Conservation (phyloP, 129 eudicot species). For the Flaveria sonorensis region DNA sequence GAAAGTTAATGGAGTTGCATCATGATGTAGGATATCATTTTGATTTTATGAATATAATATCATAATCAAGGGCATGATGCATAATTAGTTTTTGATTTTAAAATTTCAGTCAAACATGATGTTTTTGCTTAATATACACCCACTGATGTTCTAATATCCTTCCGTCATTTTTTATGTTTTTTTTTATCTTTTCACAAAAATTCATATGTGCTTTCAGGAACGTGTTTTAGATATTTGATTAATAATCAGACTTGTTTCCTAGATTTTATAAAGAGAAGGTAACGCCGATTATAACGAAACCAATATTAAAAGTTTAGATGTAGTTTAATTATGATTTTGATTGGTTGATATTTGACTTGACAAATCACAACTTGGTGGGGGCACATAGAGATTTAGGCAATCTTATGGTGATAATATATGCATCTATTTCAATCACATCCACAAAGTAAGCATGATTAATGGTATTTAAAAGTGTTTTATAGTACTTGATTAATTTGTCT, state of each 20-base stretch:
- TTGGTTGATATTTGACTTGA: slow-evolving; percentile 58
- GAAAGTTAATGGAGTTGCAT: slow-evolving; percentile 68
- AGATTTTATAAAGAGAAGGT: not conserved
- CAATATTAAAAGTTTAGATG: slow-evolving; percentile 3
- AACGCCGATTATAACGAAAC: not conserved
- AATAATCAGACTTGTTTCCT: not conserved
- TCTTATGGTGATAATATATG: slow-evolving; percentile 68
- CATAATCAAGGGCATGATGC: slow-evolving; percentile 42
- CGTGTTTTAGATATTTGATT: not conserved
- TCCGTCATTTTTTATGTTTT: not conserved
- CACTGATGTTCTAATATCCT: not conserved
- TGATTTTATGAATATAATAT: slow-evolving; percentile 40
- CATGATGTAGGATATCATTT: slow-evolving; percentile 51
- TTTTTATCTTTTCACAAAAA: not conserved
- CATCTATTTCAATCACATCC: slow-evolving; percentile 72
- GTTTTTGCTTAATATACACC: slow-evolving; percentile 10
- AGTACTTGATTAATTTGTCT: slow-evolving; percentile 37
- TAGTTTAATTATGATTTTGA: slow-evolving; percentile 35
- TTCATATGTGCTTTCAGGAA: too few species aligned
- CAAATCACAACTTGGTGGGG: slow-evolving; percentile 70
- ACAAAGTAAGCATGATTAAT: slow-evolving; percentile 67
- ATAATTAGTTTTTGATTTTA: slow-evolving; percentile 18
- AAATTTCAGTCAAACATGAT: slow-evolving; percentile 30
- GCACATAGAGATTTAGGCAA: slow-evolving; percentile 62
- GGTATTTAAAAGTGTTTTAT: slow-evolving; percentile 47